A percentile compares a stretch with the other conserved stretches of the same genome.
phyloP scores from a whole-genome alignment of 352 stramenopile genomes.

The Phytophthora sp. region DNA sequence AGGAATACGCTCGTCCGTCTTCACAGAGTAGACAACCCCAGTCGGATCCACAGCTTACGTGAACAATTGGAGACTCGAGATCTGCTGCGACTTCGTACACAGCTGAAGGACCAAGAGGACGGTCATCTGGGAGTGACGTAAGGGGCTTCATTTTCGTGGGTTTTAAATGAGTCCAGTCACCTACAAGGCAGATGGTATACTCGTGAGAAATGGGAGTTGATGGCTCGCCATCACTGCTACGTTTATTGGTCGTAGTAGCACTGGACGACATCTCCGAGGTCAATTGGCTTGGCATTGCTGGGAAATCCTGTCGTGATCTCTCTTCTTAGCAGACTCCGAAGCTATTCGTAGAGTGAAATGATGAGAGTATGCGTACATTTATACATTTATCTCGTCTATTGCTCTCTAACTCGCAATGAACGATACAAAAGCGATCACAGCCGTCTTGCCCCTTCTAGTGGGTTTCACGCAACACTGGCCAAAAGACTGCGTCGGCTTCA shows the following conservation, averaged over 20 bases:
- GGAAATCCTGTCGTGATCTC: background rate
- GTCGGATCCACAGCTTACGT: slow-evolving; percentile 53
- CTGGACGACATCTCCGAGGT: background rate
- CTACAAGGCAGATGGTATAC: slow-evolving; percentile 63
- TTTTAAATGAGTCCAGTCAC: slow-evolving; percentile 39
- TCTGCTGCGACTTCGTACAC: slow-evolving; percentile 52
- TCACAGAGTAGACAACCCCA: slow-evolving; percentile 63
- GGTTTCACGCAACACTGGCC: too few species aligned
- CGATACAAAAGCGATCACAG: too few species aligned
- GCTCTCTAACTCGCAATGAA: too few species aligned
- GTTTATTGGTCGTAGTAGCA: slow-evolving; percentile 5
- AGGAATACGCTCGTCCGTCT: slow-evolving; percentile 53
- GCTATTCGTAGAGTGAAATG: background rate
- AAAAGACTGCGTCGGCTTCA: too few species aligned
- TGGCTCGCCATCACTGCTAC: slow-evolving; percentile 8
- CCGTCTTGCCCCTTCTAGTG: too few species aligned
- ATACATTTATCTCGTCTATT: too few species aligned
- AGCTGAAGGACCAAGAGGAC: background rate
- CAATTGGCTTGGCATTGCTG: slow-evolving; percentile 18
- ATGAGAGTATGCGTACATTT: too few species aligned
- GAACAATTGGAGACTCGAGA: slow-evolving; percentile 49
- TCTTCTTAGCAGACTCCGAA: too few species aligned
- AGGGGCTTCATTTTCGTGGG: background rate
- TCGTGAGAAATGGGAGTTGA: slow-evolving; percentile 26
- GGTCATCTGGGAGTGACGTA: slow-evolving; percentile 10